These are phyloP conservation scores for Aspergillus conjunctus DNA, from an alignment of 495 filamentous ascomycete species.

Conservation along the genomic window DNA sequence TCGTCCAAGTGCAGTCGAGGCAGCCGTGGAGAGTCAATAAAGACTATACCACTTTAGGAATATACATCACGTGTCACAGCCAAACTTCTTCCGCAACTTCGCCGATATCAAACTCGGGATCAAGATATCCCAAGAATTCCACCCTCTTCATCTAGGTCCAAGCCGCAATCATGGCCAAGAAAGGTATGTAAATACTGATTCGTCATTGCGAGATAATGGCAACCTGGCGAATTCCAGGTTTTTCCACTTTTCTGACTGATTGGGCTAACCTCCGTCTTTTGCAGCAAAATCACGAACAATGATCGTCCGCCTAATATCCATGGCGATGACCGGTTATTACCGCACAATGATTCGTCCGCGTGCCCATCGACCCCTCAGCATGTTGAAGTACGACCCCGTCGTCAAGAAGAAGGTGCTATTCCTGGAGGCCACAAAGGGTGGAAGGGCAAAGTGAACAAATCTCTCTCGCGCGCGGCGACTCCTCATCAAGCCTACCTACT, in stretches of 20 bases:
- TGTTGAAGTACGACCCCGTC: slow-evolving; percentile 99
- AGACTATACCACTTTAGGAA: slow-evolving; percentile 3
- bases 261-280: slow-evolving; percentile 14
- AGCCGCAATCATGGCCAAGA: slow-evolving; percentile 32
- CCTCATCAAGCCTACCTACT: not conserved
- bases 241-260: not conserved
- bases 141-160: not conserved
- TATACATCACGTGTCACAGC: slow-evolving; percentile 17
- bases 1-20: not conserved
- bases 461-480: not conserved
- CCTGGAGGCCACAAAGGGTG: slow-evolving; percentile 79
- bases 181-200: slow-evolving; percentile 22
- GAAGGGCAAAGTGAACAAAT: slow-evolving; percentile 39
- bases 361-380: slow-evolving; percentile 78
- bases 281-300: slow-evolving; percentile 90
- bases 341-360: slow-evolving; percentile 85
- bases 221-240: not conserved
- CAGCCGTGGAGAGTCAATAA: not conserved
- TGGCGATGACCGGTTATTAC: slow-evolving; percentile 98
- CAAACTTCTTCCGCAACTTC: slow-evolving; percentile 22
- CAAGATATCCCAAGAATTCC: not conserved
- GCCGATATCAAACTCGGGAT: not conserved
- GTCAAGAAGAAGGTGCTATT: slow-evolving; percentile 95
- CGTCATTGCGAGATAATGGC: not conserved
- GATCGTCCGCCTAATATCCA: slow-evolving; percentile 90